These are phyloP conservation scores for Saccharomyces jurei DNA, from an alignment of 805 yeast species.

Conservation along the genomic window DNA sequence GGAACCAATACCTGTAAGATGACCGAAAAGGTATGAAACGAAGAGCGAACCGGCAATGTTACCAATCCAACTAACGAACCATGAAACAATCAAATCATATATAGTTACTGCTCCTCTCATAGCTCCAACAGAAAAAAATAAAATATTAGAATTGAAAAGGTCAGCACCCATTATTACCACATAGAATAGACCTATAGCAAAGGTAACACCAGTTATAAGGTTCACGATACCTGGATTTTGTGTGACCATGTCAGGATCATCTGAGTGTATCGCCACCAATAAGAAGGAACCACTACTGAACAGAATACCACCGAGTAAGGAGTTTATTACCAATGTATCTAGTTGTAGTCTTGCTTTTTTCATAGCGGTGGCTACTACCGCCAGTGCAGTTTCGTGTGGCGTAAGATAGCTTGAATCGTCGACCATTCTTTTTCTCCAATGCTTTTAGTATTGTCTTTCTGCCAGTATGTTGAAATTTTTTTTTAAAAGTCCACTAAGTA, in stretches of 20 bases:
- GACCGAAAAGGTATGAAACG: constrained; percentile 56
- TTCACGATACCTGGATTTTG: constrained; percentile 45
- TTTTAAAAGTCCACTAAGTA: not conserved
- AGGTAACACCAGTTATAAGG: constrained; percentile 52
- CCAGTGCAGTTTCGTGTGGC: constrained; percentile 75
- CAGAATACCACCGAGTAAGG: constrained; percentile 60
- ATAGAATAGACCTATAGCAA: constrained; percentile 66
- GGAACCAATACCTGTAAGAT: constrained; percentile 44
- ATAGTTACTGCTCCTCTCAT: constrained; percentile 62
- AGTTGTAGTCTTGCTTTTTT: constrained; percentile 63
- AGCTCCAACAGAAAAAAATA: constrained; percentile 62
- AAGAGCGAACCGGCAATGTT: constrained; percentile 60
- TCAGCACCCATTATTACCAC: constrained; percentile 73
- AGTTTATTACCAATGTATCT: constrained; percentile 52
- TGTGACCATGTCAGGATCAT: constrained; percentile 36
- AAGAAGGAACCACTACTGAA: constrained; percentile 72
- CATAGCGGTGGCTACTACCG: constrained; percentile 80
- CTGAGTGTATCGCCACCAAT: constrained; percentile 46
- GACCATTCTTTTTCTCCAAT: constrained; percentile 17
- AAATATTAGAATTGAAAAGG: constrained; percentile 63
- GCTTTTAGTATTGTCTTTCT: not conserved
- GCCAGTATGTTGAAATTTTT: not conserved
- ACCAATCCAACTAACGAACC: constrained; percentile 60
- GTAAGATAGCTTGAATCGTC: constrained; percentile 54
- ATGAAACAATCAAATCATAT: constrained; percentile 53